Base-by-base conservation (phyloP, 2,329 filamentous ascomycete genomes). In the Arthrobotrys conoides region DNA sequence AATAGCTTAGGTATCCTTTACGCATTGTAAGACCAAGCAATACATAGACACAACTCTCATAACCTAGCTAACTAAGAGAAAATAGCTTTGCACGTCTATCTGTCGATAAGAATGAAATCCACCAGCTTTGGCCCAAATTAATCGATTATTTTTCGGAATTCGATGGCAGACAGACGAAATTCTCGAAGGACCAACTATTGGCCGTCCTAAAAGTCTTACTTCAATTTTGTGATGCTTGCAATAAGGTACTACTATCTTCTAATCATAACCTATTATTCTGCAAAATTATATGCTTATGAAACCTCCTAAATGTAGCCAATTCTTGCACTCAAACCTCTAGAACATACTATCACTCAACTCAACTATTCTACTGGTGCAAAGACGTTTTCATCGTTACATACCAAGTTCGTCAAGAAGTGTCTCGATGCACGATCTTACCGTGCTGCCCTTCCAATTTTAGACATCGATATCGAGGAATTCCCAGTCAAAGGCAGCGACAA, bases 131-230 rank as follows among this genome's bases (percentile, higher is more conserved):
- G 71, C 70, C 76, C 5, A 76, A 63, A 2, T 83, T 83, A 55
- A 70, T 84, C 44, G 22, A 84, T 82, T 9, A 69, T 38, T 72
- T 78, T 20, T 78, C 75, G 24, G 75, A 78, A 18, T 89, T 88
- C 80, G 88, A 90, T 81, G 84, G 87, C 1, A 83, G 88, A 53
- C 88, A 89, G 81, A 85, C 88, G 20, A 86, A 88, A 76, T 89
- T 89, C 82, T 84, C 86, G 20, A 87, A 87, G n/a, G 81, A 83
- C 0, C 83, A 87, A 68, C 87, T 88, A 82, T 83, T 83, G 61
- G 82, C 82, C 36, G 83, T 89, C 20, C 83, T 88, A 12, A 85
- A 86, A 20, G 84, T 68, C 83, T 84, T 82, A 36, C 66, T 80
- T 46, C 69, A 80, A 48, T 80, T 80, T 71, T 77, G 78, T 51